Evolutionary conservation across 805 yeast species (phyloP).

Genomic region (Ogataea glucozyma): DNA sequence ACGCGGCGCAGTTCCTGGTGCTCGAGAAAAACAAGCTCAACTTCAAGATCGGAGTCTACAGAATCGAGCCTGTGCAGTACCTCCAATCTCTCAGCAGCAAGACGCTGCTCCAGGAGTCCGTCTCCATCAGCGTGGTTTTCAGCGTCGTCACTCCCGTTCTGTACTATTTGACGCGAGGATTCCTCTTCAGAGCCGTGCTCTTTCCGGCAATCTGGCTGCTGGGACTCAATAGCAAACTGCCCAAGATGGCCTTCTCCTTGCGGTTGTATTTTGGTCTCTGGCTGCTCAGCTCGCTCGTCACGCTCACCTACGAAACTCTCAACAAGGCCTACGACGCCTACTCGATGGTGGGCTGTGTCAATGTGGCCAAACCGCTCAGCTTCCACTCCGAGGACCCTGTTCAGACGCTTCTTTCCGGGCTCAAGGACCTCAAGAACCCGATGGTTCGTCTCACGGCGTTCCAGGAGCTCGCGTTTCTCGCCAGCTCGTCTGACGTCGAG

Average conservation of each 20-base stretch:
- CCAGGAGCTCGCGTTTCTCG: constrained; percentile 70
- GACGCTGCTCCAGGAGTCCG: constrained; percentile 40
- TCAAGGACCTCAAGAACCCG: constrained; percentile 48
- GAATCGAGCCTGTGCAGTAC: constrained; percentile 41
- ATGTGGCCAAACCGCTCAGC: constrained; percentile 62
- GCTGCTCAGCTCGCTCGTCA: constrained; percentile 37
- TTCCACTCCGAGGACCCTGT: constrained; percentile 61
- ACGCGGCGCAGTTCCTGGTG: constrained; percentile 50
- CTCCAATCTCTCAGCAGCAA: constrained; percentile 27
- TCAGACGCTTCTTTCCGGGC: constrained; percentile 62
- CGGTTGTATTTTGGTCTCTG: constrained; percentile 34
- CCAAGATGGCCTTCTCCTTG: constrained; percentile 39
- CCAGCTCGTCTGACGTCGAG: constrained; percentile 49
- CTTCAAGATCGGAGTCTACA: constrained; percentile 45
- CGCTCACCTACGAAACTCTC: constrained; percentile 52
- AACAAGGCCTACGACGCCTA: constrained; percentile 64
- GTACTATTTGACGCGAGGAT: constrained; percentile 42
- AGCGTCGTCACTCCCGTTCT: constrained; percentile 39
- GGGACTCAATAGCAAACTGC: constrained; percentile 43
- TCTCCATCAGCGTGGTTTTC: constrained; percentile 35
- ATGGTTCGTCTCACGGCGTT: constrained; percentile 65
- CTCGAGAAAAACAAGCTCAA: constrained; percentile 57
- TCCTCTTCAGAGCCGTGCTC: constrained; percentile 42
- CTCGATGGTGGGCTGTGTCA: constrained; percentile 70
- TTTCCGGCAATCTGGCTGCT: constrained; percentile 32